Evolutionary conservation across 2,329 filamentous ascomycete genomes (phyloP).

Genomic region (Ceratocystis harringtonii): DNA sequence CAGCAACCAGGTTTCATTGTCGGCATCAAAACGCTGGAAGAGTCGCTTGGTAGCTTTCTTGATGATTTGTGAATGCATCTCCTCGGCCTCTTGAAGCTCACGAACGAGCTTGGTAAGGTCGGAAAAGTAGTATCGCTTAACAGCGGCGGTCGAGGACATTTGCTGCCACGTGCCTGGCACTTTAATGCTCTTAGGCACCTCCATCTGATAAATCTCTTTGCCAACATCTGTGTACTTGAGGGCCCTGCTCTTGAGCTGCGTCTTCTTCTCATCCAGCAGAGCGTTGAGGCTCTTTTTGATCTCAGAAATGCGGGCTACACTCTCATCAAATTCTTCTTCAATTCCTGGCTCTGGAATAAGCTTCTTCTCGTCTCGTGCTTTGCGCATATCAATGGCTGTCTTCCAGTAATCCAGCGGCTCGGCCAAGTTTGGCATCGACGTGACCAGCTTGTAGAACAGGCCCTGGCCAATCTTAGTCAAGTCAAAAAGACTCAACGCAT

Average conservation of each 20-base stretch:
- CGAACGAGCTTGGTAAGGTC: constrained; percentile 72
- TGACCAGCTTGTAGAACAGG: constrained; percentile 68
- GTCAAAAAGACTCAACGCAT: constrained; percentile 68
- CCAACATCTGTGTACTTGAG: constrained; percentile 73
- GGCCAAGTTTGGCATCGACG: constrained; percentile 70
- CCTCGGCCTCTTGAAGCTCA: constrained; percentile 81
- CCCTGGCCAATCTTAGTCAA: constrained; percentile 63
- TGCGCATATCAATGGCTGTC: constrained; percentile 71
- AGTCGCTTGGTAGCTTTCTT: constrained; percentile 74
- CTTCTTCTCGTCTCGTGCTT: constrained; percentile 63
- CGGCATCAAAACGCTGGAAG: constrained; percentile 72
- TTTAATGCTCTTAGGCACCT: constrained; percentile 72
- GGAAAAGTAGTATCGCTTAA: constrained; percentile 87
- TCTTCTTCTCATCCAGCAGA: constrained; percentile 55
- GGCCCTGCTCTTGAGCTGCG: constrained; percentile 56
- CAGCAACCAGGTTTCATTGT: constrained; percentile 72
- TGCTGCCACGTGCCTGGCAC: constrained; percentile 84
- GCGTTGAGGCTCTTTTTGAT: constrained; percentile 59
- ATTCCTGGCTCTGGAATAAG: constrained; percentile 76
- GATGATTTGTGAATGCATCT: constrained; percentile 80
- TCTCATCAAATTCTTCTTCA: constrained; percentile 82
- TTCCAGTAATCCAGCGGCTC: constrained; percentile 71
- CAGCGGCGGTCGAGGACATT: constrained; percentile 82
- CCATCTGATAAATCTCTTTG: constrained; percentile 94
- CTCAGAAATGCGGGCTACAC: constrained; percentile 57